Evolutionary conservation across 1,284 basidiomycete species (phyloP), one percentile per base, ranked within the genome.

Genomic region (Coniferiporia sulphurascens): DNA sequence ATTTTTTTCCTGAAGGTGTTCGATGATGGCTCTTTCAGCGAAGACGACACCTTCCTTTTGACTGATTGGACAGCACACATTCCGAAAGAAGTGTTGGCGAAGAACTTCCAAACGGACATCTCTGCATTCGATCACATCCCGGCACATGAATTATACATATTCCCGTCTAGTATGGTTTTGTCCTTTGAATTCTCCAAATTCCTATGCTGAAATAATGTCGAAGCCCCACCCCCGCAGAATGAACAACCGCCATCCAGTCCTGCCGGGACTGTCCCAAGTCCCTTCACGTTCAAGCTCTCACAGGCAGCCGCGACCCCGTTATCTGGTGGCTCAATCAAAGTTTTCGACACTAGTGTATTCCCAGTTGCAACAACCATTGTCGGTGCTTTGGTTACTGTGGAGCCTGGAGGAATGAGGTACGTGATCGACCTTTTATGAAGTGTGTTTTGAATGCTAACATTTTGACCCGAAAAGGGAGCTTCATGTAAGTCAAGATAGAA

Each of bases 11-110:
- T 36, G 1, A 62, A 85, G 83, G 77, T 87, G 15, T 87, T 88
- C 65, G 81, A 85, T 66, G 74, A 79, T 59, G 86, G 87, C 17
- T 71, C 71, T 34, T 89, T 89, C 71, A 81, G 77, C 70, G 86
- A 87, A 69, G 84, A 87, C 67, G 74, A 74, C 2, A 89, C 87
- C 0, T 88, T 91, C 74, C 72, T 86, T 79, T 68, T 85, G 60
- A 85, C 83, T 8, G 84, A 87, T 64, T 87, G 85, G 85, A 66
- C 86, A 35, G 69, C 84, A 1, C 87, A 89, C 65, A 79, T 85
- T 7, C 80, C 80, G 19, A 77, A 76, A 64, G 76, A 78, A 74
- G 86, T 88, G 27, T 75, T 91, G 32, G 81, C 82, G 52, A 87
- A 87, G 73, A 89, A 88, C 70, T 88, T 89, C 75, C 77, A 82